Evolutionary conservation across 2,329 filamentous ascomycete genomes (phyloP).

Genomic region (Chaetoscypha palmicola): DNA sequence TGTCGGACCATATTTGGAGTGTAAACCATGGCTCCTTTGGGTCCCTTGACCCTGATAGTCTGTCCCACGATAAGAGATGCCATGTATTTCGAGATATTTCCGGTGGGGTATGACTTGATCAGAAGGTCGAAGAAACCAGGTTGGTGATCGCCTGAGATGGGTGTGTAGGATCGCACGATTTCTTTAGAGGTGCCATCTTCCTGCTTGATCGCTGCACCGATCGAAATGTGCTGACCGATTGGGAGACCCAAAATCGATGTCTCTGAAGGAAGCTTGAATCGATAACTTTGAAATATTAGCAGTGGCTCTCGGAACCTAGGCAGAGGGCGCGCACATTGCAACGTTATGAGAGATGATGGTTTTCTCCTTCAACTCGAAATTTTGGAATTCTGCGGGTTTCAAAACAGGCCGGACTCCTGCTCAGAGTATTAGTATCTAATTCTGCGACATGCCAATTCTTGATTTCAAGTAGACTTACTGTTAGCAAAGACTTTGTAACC

Average conservation of each 20-base stretch:
- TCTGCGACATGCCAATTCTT: too few relatives aligned
- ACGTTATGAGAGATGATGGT: slow-evolving; percentile 96
- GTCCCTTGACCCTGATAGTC: slow-evolving; percentile 82
- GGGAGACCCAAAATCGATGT: slow-evolving; percentile 86
- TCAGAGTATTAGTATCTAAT: slow-evolving; percentile 9
- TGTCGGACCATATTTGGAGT: slow-evolving; percentile 92
- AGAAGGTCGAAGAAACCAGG: slow-evolving; percentile 91
- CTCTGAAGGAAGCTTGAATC: slow-evolving; percentile 74
- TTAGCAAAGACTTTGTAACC: slow-evolving; percentile 64
- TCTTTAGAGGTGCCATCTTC: slow-evolving; percentile 68
- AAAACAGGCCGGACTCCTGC: slow-evolving; percentile 73
- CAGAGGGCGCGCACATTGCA: slow-evolving; percentile 59
- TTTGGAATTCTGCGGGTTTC: slow-evolving; percentile 80
- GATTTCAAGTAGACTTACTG: slow-evolving; percentile 52
- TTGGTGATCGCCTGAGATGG: slow-evolving; percentile 82
- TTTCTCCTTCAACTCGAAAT: slow-evolving; percentile 91
- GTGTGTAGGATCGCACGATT: slow-evolving; percentile 86
- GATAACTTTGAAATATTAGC: slow-evolving; percentile 55
- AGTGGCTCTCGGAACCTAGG: slow-evolving; percentile 3
- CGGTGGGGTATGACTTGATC: slow-evolving; percentile 95
- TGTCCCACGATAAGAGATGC: slow-evolving; percentile 76
- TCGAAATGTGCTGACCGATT: slow-evolving; percentile 98
- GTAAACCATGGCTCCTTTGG: slow-evolving; percentile 98
- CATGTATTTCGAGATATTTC: slow-evolving; percentile 94
- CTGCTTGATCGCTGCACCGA: slow-evolving; percentile 67